phyloP scores from a whole-genome alignment of 139 green algal species.

The Astrephomene gubernaculifera region DNA sequence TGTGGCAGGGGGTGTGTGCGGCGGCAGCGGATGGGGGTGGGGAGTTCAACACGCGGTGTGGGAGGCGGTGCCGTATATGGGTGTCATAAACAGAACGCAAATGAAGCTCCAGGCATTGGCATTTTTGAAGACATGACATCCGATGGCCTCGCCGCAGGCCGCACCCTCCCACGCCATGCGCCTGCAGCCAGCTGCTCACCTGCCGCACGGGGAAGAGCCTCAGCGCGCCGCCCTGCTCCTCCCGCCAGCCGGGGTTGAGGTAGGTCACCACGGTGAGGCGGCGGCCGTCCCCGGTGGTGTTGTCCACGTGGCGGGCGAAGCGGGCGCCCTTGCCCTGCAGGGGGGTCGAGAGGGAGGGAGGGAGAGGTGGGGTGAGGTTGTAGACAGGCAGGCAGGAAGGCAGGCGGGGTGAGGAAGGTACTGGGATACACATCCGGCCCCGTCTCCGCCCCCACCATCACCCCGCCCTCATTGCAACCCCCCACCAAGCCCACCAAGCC shows the following conservation, averaged over 20 bases:
- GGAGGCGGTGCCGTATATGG: too few species aligned
- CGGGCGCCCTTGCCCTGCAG: constrained; percentile 44
- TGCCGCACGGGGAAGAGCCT: constrained; percentile 43
- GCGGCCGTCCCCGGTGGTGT: constrained; percentile 59
- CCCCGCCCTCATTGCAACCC: too few species aligned
- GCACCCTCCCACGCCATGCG: neutral
- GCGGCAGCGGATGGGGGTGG: neutral
- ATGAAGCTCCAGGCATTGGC: too few species aligned
- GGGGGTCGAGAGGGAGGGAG: neutral
- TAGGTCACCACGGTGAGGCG: constrained; percentile 67
- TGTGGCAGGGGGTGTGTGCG: neutral
- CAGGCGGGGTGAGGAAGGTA: too few species aligned
- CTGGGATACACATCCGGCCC: too few species aligned
- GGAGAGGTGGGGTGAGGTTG: neutral
- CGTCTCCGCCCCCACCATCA: too few species aligned
- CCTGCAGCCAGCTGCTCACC: neutral
- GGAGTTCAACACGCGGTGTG: neutral
- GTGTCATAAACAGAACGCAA: too few species aligned
- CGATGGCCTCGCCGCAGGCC: too few species aligned
- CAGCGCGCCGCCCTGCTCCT: constrained; percentile 53
- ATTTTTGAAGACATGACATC: too few species aligned
- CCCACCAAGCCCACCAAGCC: too few species aligned
- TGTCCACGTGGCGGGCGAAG: constrained; percentile 69
- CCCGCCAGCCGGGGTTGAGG: constrained; percentile 60
- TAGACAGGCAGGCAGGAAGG: neutral